A percentile compares a stretch with the other conserved stretches of the same genome.
Conservation (phyloP, 2,329 filamentous ascomycete species). For the Colletotrichum falcatum region DNA sequence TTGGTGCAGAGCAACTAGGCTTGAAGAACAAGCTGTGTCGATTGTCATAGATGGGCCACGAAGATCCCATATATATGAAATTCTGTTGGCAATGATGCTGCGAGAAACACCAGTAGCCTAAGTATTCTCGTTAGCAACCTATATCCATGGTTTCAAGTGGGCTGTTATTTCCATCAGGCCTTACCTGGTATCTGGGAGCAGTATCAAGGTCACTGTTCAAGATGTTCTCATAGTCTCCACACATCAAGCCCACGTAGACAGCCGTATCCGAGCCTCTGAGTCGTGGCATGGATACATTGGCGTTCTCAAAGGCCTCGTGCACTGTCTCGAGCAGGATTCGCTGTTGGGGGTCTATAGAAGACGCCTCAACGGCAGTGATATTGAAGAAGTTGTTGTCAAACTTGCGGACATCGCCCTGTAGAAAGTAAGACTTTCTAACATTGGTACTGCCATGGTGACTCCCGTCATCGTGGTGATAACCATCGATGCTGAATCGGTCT, state of each 20-base stretch:
- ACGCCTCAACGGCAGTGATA: conserved; percentile 45
- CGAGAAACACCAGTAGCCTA: conserved; percentile 49
- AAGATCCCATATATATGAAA: conserved; percentile 55
- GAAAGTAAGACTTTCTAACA: conserved; percentile 42
- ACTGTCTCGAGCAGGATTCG: conserved; percentile 49
- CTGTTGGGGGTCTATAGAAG: conserved; percentile 50
- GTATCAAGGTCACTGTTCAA: conserved; percentile 43
- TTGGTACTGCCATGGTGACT: conserved; percentile 41
- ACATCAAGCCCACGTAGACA: conserved; percentile 44
- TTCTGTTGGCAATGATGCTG: conserved; percentile 52
- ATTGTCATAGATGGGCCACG: conserved; percentile 55
- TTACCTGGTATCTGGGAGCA: conserved; percentile 41
- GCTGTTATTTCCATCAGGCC: no score
- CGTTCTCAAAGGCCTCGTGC: conserved; percentile 48
- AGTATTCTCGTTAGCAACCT: background rate
- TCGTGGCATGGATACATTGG: conserved; percentile 19
- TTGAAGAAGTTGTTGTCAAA: conserved; percentile 49
- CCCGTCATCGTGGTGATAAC: background rate
- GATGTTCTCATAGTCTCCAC: conserved; percentile 45
- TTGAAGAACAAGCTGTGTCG: conserved; percentile 59
- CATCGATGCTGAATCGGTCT: conserved; percentile 41
- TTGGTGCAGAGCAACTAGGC: conserved; percentile 56
- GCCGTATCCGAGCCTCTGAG: conserved; percentile 4
- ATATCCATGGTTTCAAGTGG: background rate
- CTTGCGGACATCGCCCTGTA: conserved; percentile 36